Conservation (phyloP, 305 asterid genomes). For the Fraxinus latifolia region DNA sequence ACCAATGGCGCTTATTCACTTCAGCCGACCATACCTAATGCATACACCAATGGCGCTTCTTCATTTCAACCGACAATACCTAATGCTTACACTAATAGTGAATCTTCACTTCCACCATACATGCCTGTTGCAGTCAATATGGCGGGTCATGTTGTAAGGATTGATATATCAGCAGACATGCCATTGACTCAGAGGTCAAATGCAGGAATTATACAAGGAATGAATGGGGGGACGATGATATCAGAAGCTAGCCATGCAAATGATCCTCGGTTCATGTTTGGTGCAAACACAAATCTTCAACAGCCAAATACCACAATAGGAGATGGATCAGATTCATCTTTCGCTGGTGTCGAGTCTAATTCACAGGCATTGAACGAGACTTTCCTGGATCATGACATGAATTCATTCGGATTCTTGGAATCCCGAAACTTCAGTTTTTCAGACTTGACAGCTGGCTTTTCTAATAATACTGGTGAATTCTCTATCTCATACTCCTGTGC, state of each 20-base stretch:
- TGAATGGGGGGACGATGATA: slow-evolving; percentile 31
- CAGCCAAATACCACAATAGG: slow-evolving; percentile 49
- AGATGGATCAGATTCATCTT: slow-evolving; percentile 60
- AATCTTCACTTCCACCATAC: slow-evolving; percentile 13
- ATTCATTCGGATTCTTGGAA: slow-evolving; percentile 62
- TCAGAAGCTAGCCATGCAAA: slow-evolving; percentile 45
- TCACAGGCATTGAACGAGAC: slow-evolving; percentile 46
- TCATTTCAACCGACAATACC: slow-evolving; percentile 47
- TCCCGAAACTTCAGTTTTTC: slow-evolving; percentile 84
- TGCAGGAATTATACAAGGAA: slow-evolving; percentile 49
- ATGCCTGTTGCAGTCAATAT: slow-evolving; percentile 44
- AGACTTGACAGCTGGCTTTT: slow-evolving; percentile 69
- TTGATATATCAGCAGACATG: slow-evolving; percentile 38
- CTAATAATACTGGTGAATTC: slow-evolving; percentile 61
- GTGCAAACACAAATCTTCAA: slow-evolving; percentile 45
- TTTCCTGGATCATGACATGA: slow-evolving; percentile 46
- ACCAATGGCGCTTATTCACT: not conserved
- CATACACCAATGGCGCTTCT: slow-evolving; percentile 46
- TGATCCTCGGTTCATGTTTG: slow-evolving; percentile 48
- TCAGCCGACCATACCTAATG: slow-evolving; percentile 23
- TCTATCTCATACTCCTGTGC: slow-evolving; percentile 12
- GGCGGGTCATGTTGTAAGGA: slow-evolving; percentile 43
- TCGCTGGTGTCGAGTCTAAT: slow-evolving; percentile 45
- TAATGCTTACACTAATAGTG: slow-evolving; percentile 17
- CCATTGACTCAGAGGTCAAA: slow-evolving; percentile 52